These are phyloP conservation scores for Alternaria alternata DNA, from an alignment of 2,329 filamentous ascomycete species.

Conservation along the genomic window DNA sequence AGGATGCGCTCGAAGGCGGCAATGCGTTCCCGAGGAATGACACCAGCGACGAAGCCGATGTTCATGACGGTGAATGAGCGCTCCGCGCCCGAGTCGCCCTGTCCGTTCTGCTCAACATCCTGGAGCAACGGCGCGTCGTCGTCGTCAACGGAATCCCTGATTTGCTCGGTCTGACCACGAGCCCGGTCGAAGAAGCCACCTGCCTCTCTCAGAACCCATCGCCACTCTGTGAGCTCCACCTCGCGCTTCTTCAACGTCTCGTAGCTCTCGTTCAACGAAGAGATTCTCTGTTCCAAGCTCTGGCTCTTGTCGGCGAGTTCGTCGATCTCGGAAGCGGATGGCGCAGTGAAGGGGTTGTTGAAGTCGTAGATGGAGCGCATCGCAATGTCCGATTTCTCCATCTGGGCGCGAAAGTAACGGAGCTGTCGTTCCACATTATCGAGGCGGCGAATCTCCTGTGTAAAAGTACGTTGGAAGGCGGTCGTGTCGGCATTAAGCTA, in stretches of 20 bases:
- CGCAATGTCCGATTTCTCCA: constrained; percentile 88
- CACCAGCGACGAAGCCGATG: constrained; percentile 97
- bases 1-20: constrained; percentile 96
- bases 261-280: constrained; percentile 95
- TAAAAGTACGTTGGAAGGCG: constrained; percentile 96
- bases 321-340: constrained; percentile 93
- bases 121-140: constrained; percentile 93
- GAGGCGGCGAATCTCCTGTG: constrained; percentile 93
- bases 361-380: constrained; percentile 94
- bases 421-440: constrained; percentile 99
- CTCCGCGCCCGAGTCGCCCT: constrained; percentile 73
- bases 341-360: constrained; percentile 82
- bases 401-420: constrained; percentile 93
- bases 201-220: constrained; percentile 95
- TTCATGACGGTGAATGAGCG: constrained; percentile 97
- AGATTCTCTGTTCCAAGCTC: constrained; percentile 88
- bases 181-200: constrained; percentile 97
- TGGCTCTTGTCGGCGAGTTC: constrained; percentile 93
- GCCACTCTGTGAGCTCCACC: constrained; percentile 96
- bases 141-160: constrained; percentile 81
- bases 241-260: constrained; percentile 98
- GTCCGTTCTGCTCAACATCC: constrained; percentile 85
- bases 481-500: constrained; percentile 92
- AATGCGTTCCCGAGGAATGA: constrained; percentile 91
- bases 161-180: constrained; percentile 95